Percentiles rank a stretch among this genome's conserved stretches.
Conservation (phyloP, 2,329 filamentous ascomycete genomes). For the Alternaria triticimaculans region DNA sequence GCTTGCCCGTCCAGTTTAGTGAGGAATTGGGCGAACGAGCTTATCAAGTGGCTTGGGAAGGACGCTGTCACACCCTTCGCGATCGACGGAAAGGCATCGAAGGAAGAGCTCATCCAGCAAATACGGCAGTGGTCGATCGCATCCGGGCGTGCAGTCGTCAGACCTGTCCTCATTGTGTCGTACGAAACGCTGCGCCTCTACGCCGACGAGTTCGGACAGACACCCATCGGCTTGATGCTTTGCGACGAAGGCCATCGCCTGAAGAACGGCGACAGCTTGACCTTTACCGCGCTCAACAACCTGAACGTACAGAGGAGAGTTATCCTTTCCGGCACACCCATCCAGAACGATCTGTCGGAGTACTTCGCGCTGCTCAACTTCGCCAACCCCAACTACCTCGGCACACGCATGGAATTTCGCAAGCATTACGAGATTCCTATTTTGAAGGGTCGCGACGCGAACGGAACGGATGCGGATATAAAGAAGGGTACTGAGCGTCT, state of each 20-base stretch:
- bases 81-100: slow-evolving; percentile 94
- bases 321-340: slow-evolving; percentile 94
- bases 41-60: slow-evolving; percentile 93
- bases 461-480: slow-evolving; percentile 81
- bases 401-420: slow-evolving; percentile 87
- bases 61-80: slow-evolving; percentile 93
- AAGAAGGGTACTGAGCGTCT: slow-evolving; percentile 84
- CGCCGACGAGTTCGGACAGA: slow-evolving; percentile 86
- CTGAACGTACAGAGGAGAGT: slow-evolving; percentile 90
- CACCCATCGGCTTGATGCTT: slow-evolving; percentile 87
- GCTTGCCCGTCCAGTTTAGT: slow-evolving; percentile 96
- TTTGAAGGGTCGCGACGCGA: slow-evolving; percentile 86
- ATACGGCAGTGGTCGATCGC: slow-evolving; percentile 94
- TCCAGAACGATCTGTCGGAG: slow-evolving; percentile 97
- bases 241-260: slow-evolving; percentile 96
- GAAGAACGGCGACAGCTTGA: slow-evolving; percentile 96
- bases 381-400: slow-evolving; percentile 90
- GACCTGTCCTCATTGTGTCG: slow-evolving; percentile 95
- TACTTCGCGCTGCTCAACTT: slow-evolving; percentile 97
- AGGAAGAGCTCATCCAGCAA: slow-evolving; percentile 89
- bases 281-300: slow-evolving; percentile 87
- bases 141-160: slow-evolving; percentile 84
- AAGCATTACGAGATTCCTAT: slow-evolving; percentile 95
- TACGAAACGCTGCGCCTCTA: slow-evolving; percentile 95
- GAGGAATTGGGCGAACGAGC: slow-evolving; percentile 96